Percentiles rank a stretch among this genome's conserved stretches.
Evolutionary conservation across 106 monocot genomes (phyloP).

Genomic region (Platanthera guangdongensis): DNA sequence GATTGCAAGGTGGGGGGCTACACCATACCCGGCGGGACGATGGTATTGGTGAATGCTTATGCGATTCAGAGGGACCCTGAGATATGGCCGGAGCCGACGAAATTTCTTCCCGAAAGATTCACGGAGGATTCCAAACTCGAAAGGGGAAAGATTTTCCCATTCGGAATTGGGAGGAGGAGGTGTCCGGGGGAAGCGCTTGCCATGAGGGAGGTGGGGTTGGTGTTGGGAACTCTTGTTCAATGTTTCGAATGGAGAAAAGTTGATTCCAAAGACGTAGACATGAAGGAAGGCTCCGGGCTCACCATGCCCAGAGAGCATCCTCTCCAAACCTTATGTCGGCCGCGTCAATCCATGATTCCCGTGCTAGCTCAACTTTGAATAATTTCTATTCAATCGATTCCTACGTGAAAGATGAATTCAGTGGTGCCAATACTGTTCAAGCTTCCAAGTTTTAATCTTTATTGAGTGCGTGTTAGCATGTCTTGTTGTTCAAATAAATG

Average conservation of each 20-base stretch:
- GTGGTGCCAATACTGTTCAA: no score
- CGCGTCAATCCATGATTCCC: not conserved
- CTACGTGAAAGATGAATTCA: no score
- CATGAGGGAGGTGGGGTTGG: slow-evolving; percentile 4
- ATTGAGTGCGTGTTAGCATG: no score
- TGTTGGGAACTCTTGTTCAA: slow-evolving; percentile 15
- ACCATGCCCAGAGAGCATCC: slow-evolving; percentile 4
- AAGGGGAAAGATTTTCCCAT: not conserved
- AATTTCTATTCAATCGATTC: no score
- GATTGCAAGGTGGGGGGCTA: slow-evolving; percentile 26
- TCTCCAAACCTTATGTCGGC: slow-evolving; percentile 8
- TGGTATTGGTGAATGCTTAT: slow-evolving; percentile 31
- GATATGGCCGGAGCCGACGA: slow-evolving; percentile 20
- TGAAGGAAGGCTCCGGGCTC: slow-evolving; percentile 3
- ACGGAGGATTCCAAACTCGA: not conserved
- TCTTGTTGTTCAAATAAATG: no score
- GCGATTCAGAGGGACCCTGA: slow-evolving; percentile 40
- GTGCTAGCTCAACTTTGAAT: not conserved
- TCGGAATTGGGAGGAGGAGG: slow-evolving; percentile 19
- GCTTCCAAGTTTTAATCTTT: no score
- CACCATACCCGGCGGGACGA: slow-evolving; percentile 18
- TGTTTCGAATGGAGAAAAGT: slow-evolving; percentile 22
- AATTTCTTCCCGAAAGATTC: slow-evolving; percentile 44
- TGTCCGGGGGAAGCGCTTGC: slow-evolving; percentile 15
- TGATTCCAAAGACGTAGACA: slow-evolving; percentile 8